Base-by-base conservation (phyloP, 1,284 basidiomycete genomes). In the Agaricales sp. region DNA sequence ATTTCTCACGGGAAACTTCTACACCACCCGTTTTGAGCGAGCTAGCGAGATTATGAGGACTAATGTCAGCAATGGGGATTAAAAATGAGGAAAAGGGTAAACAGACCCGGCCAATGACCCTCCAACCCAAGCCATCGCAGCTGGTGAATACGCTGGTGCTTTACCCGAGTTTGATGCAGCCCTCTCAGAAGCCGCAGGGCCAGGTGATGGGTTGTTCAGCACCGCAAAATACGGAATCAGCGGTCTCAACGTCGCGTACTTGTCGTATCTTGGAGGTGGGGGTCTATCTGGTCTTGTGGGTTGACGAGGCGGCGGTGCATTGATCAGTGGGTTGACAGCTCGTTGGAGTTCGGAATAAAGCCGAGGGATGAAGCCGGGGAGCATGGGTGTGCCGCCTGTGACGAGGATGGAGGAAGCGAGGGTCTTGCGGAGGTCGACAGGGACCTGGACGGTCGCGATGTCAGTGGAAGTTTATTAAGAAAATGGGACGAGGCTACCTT, bases 281-380 rank as follows among this genome's bases (percentile, higher is more conserved):
- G 67, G 64, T 54, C 63, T 62, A n/a, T 67, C 68, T 3, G 66
- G 65, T 43, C 66, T 66, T 30, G 61, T 64, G 4, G 66, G 61
- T 12, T 67, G 65, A 22, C 63, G 60, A 18, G 65, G 55, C 4
- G 61, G 55, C 1, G 60, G 48, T 13, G 57, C 47, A 2, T 64
- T 46, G 4, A 67, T 60, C 1, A 73, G 68, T 1, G 75, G 69
- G 1, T 71, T 69, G 24, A 92, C 69, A 3, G 76, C 74, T 1
- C 74, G 73, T 1, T 87, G 61, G 22, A 97, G 71, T 58, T 94
- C 86, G 2, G 72, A 64, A 24, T 91, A 83, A 18, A 97, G 73
- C 2, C 95, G 82, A 4, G 86, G 80, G 39, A 95, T 87, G 64
- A 98, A 92, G 0, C 92, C 92, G 1, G 94, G 92, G 1, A 99